phyloP scores from a whole-genome alignment of 768 basidiomycete genomes.

The Pisolithus orientalis region DNA sequence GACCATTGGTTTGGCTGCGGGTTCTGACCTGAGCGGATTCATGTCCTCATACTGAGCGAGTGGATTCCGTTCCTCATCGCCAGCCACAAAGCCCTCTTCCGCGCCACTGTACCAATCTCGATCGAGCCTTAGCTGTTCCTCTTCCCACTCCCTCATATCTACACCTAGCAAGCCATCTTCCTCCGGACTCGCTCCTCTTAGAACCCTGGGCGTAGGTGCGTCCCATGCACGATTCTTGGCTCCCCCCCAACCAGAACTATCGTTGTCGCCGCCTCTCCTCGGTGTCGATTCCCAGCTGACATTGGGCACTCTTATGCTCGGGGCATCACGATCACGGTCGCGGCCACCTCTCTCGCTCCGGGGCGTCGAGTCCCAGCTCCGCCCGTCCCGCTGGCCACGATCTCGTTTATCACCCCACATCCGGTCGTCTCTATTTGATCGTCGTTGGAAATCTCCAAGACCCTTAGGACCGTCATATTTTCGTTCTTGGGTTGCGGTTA shows the following conservation, averaged over 20 bases:
- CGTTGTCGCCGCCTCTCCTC: slow-evolving; percentile 46
- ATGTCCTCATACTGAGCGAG: slow-evolving; percentile 92
- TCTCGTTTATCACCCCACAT: slow-evolving; percentile 43
- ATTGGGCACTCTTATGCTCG: slow-evolving; percentile 87
- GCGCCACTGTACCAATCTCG: slow-evolving; percentile 95
- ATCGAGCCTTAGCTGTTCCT: slow-evolving; percentile 88
- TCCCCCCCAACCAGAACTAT: slow-evolving; percentile 57
- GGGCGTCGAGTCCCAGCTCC: slow-evolving; percentile 57
- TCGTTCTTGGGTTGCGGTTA: slow-evolving; percentile 51
- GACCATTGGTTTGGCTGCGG: slow-evolving; percentile 70
- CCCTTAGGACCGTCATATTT: slow-evolving; percentile 61
- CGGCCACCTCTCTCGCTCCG: slow-evolving; percentile 45
- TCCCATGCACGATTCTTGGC: slow-evolving; percentile 63
- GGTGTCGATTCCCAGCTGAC: slow-evolving; percentile 95
- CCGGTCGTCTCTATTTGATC: slow-evolving; percentile 73
- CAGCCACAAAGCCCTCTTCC: slow-evolving; percentile 80
- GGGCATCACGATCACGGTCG: slow-evolving; percentile 48
- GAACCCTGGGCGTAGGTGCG: slow-evolving; percentile 72
- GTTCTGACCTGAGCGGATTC: slow-evolving; percentile 60
- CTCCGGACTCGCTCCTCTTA: slow-evolving; percentile 64
- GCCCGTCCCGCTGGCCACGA: slow-evolving; percentile 23
- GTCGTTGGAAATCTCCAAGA: slow-evolving; percentile 89
- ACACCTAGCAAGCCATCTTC: slow-evolving; percentile 58
- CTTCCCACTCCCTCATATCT: slow-evolving; percentile 91
- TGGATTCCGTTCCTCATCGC: slow-evolving; percentile 90